Evolutionary conservation across 2,329 filamentous ascomycete species (phyloP).

Genomic region (Amesomyces nigricolor): DNA sequence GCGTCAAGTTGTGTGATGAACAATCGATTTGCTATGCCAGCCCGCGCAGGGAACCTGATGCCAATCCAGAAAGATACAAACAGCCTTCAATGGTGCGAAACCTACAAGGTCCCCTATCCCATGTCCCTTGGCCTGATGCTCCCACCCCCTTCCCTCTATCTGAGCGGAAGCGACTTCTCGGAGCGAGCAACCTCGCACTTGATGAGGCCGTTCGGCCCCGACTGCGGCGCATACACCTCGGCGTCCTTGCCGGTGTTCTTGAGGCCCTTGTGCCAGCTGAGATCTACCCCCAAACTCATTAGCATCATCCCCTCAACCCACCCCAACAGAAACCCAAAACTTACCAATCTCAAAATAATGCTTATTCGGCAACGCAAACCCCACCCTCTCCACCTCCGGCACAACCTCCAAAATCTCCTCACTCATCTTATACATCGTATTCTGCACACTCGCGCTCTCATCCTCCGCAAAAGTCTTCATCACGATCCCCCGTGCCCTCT

Average conservation of each 20-base stretch:
- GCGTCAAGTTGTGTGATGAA: too few relatives aligned
- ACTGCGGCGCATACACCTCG: slow-evolving; percentile 91
- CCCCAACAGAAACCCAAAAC: slow-evolving; percentile 30
- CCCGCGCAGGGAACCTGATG: too few relatives aligned
- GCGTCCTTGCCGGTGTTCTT: slow-evolving; percentile 96
- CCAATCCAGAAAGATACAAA: too few relatives aligned
- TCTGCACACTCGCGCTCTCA: slow-evolving; percentile 86
- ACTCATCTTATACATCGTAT: slow-evolving; percentile 99
- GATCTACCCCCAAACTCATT: slow-evolving; percentile 50
- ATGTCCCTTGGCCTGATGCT: not conserved
- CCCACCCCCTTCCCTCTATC: not conserved
- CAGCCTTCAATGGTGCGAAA: too few relatives aligned
- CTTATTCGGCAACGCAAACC: slow-evolving; percentile 91
- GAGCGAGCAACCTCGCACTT: slow-evolving; percentile 76
- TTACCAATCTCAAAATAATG: slow-evolving; percentile 95
- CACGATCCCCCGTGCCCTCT: slow-evolving; percentile 75
- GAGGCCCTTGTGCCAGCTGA: slow-evolving; percentile 92
- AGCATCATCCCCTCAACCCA: too few relatives aligned
- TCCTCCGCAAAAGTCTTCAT: slow-evolving; percentile 87
- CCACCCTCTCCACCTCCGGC: slow-evolving; percentile 64
- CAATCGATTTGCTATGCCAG: too few relatives aligned
- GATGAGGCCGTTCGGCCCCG: slow-evolving; percentile 90
- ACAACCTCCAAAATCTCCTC: slow-evolving; percentile 74
- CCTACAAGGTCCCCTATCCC: not conserved
- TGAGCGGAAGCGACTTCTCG: not conserved